Evolutionary conservation across 495 filamentous ascomycete species (phyloP).

Genomic region (Lasiosphaeris hirsuta): DNA sequence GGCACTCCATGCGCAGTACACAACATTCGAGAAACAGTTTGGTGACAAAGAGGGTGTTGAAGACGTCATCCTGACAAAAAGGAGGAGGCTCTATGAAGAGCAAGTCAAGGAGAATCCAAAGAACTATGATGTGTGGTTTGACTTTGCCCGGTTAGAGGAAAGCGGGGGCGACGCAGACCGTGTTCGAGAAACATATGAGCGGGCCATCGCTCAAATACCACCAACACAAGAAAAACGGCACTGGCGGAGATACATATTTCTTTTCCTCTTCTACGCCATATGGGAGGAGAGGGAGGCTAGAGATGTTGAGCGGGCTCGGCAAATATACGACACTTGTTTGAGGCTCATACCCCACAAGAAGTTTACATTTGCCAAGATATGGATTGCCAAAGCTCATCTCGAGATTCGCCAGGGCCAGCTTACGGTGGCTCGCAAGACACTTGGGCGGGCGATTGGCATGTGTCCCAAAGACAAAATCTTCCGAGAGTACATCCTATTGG

Average conservation of each 20-base stretch:
- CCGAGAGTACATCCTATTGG: conserved; percentile 86
- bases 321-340: conserved; percentile 87
- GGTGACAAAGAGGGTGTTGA: conserved; percentile 93
- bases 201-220: conserved; percentile 92
- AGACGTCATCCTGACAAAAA: conserved; percentile 90
- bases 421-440: conserved; percentile 73
- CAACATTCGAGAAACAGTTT: conserved; percentile 96
- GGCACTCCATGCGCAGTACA: conserved; percentile 84
- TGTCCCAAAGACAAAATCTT: conserved; percentile 95
- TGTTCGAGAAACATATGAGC: conserved; percentile 89
- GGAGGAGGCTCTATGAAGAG: conserved; percentile 90
- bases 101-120: conserved; percentile 87
- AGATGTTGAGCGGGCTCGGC: conserved; percentile 74
- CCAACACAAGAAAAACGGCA: conserved; percentile 96
- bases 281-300: conserved; percentile 87
- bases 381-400: conserved; percentile 90
- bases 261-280: conserved; percentile 95
- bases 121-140: conserved; percentile 96
- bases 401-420: conserved; percentile 86
- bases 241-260: conserved; percentile 95
- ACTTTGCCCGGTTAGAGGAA: conserved; percentile 90
- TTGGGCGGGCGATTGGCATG: conserved; percentile 87
- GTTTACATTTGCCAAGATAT: conserved; percentile 96
- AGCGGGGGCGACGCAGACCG: conserved; percentile 71
- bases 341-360: conserved; percentile 90